phyloP scores from a whole-genome alignment of 2,329 filamentous ascomycete genomes.

The Parastagonospora nodorum region DNA sequence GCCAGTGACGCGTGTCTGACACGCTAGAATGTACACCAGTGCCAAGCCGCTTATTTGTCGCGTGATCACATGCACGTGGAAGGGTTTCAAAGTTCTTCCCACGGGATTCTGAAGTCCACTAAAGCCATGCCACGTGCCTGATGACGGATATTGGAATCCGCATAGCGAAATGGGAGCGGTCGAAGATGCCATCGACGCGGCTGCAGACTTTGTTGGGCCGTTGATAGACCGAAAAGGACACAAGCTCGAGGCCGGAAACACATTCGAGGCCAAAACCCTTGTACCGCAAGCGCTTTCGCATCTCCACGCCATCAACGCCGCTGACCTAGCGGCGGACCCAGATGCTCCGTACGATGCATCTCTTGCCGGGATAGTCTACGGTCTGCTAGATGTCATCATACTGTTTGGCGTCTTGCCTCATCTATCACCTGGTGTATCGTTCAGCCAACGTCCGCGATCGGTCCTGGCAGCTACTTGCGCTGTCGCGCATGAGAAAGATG shows the following conservation, averaged over 20 bases:
- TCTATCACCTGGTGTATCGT: conserved; percentile 39
- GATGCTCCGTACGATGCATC: conserved; percentile 47
- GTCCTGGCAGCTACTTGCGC: conserved; percentile 28
- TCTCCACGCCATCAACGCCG: conserved; percentile 40
- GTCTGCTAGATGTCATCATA: conserved; percentile 43
- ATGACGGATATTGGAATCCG: neutral
- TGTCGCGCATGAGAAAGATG: conserved; percentile 11
- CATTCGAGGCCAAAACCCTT: conserved; percentile 16
- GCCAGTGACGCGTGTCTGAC: conserved; percentile 18
- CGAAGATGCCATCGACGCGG: conserved; percentile 40
- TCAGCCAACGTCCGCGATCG: conserved; percentile 41
- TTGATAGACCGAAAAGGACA: conserved; percentile 25
- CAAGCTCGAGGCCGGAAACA: conserved; percentile 10
- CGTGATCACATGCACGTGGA: too few relatives aligned
- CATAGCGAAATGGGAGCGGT: conserved; percentile 30
- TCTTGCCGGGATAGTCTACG: conserved; percentile 45
- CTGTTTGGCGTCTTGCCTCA: conserved; percentile 42
- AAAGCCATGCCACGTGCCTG: neutral
- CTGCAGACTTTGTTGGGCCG: conserved; percentile 39
- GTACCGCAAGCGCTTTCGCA: conserved; percentile 37
- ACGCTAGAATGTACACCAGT: neutral
- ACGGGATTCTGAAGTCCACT: neutral
- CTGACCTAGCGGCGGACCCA: conserved; percentile 35
- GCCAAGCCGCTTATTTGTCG: too few relatives aligned
- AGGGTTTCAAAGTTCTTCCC: too few relatives aligned